These are phyloP conservation scores for Fusarium sp. DNA, from an alignment of 2,329 filamentous ascomycete genomes.

Conservation along the genomic window DNA sequence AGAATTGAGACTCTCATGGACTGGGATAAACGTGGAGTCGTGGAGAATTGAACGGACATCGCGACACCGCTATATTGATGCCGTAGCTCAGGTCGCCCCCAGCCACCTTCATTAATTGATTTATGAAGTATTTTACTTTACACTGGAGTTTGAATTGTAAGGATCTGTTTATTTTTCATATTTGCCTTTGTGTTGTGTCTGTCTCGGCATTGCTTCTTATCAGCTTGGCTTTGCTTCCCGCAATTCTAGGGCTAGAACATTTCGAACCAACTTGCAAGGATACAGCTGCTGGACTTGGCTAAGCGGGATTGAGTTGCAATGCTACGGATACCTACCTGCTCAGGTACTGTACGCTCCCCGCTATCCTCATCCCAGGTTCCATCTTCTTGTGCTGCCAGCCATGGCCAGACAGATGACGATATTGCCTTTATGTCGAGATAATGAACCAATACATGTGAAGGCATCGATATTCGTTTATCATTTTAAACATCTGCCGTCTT, in stretches of 20 bases:
- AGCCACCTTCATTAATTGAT: neutral
- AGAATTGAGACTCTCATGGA: slow-evolving; percentile 22
- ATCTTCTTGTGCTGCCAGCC: neutral
- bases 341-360: slow-evolving; percentile 10
- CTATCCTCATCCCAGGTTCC: slow-evolving; percentile 28
- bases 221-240: slow-evolving; percentile 4
- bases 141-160: neutral
- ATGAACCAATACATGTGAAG: slow-evolving; percentile 7
- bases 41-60: slow-evolving; percentile 39
- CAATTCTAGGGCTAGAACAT: slow-evolving; percentile 30
- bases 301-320: slow-evolving; percentile 35
- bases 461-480: neutral
- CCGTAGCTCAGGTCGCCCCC: neutral
- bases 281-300: slow-evolving; percentile 1
- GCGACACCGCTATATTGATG: slow-evolving; percentile 36
- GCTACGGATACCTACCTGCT: neutral
- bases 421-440: slow-evolving; percentile 7
- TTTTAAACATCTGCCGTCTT: slow-evolving; percentile 5
- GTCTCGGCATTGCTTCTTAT: slow-evolving; percentile 14
- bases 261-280: slow-evolving; percentile 19
- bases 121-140: neutral
- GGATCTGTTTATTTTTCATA: slow-evolving; percentile 17
- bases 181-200: slow-evolving; percentile 1
- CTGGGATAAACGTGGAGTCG: slow-evolving; percentile 42
- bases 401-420: slow-evolving; percentile 9